Evolutionary conservation across 441 rosid genomes (phyloP).

Genomic region (Manihot esculenta): DNA sequence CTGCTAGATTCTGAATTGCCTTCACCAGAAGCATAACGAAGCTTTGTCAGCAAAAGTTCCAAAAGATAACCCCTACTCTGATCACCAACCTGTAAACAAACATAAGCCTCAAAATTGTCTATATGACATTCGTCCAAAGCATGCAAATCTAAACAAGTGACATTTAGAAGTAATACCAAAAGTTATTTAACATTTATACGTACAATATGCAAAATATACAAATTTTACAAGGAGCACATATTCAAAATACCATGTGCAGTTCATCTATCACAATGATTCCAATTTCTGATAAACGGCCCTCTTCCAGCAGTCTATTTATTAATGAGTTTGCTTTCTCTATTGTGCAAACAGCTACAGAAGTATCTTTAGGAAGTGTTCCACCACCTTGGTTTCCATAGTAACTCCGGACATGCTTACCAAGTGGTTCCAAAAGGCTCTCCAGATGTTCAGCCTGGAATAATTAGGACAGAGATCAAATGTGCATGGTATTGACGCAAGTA

Average conservation of each 20-base stretch:
- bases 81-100: conserved; percentile 81
- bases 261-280: conserved; percentile 98
- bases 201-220: not conserved
- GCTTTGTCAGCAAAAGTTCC: conserved; percentile 96
- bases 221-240: conserved; percentile 12
- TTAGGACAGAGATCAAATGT: conserved; percentile 7
- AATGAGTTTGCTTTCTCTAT: conserved; percentile 98
- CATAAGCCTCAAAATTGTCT: conserved; percentile 26
- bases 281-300: conserved; percentile 92
- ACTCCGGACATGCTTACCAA: conserved; percentile 90
- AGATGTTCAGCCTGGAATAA: conserved; percentile 86
- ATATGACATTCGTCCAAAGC: conserved; percentile 2
- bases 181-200: not conserved
- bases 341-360: conserved; percentile 97
- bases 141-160: not conserved
- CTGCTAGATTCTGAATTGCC: conserved; percentile 79
- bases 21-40: conserved; percentile 97
- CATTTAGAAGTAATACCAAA: conserved; percentile 3
- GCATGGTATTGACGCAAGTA: not conserved
- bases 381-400: conserved; percentile 98
- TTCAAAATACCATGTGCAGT: conserved; percentile 81
- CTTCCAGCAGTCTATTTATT: conserved; percentile 89
- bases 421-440: conserved; percentile 90
- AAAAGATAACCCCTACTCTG: conserved; percentile 95
- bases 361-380: conserved; percentile 95